Percentiles rank a stretch among this genome's conserved stretches.
Evolutionary conservation across 2,329 filamentous ascomycete genomes (phyloP).

Genomic region (Sarocladium strictum): DNA sequence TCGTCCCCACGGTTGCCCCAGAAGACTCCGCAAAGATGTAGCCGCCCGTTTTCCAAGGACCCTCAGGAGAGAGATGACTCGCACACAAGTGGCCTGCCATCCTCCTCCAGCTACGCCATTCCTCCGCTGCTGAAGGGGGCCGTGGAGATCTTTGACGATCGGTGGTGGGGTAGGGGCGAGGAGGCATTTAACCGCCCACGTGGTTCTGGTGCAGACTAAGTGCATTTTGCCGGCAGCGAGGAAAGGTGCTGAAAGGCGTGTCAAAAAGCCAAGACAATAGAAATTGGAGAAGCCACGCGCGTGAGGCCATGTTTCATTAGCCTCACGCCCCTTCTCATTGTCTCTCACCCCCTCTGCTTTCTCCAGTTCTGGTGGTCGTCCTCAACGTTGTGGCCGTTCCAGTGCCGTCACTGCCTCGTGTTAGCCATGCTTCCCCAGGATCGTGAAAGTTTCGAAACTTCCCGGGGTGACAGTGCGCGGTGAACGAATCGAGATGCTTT

Average conservation of each 20-base stretch:
- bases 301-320: conserved; percentile 1
- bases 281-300: conserved; percentile 2
- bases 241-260: not conserved
- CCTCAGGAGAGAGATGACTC: not conserved
- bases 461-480: not conserved
- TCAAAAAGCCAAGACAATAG: conserved; percentile 5
- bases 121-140: not conserved
- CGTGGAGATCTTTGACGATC: conserved; percentile 5
- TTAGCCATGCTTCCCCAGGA: not conserved
- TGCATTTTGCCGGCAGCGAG: conserved; percentile 2
- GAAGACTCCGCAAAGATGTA: not conserved
- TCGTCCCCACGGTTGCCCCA: not conserved
- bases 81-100: not conserved
- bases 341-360: not conserved
- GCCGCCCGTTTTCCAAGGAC: not conserved
- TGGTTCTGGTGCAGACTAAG: not conserved
- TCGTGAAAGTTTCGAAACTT: not conserved
- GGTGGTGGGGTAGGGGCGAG: conserved; percentile 2
- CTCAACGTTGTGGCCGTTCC: not conserved
- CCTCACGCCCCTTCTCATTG: not conserved
- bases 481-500: not conserved
- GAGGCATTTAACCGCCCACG: conserved; percentile 8
- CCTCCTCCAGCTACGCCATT: not conserved
- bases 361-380: not conserved
- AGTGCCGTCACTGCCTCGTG: not conserved